A percentile compares a stretch with the other conserved stretches of the same genome.
These are phyloP conservation scores for Teunomyces funiuensis DNA, from an alignment of 805 yeast species.

Conservation along the genomic window DNA sequence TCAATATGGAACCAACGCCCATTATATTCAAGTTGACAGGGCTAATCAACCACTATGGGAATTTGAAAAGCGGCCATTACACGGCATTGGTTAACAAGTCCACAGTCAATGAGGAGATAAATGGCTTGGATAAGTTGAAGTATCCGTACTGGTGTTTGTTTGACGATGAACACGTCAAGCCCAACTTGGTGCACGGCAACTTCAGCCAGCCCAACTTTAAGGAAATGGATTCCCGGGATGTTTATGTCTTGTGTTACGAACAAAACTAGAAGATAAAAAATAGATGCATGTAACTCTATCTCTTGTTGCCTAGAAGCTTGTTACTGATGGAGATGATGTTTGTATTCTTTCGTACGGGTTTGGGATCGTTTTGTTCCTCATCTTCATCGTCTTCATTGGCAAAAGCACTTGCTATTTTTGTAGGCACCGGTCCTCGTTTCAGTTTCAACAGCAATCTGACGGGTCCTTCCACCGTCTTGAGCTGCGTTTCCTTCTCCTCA, in stretches of 20 bases:
- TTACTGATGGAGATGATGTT: slow-evolving; percentile 10
- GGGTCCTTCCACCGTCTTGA: slow-evolving; percentile 16
- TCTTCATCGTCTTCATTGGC: slow-evolving; percentile 10
- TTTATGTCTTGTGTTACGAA: slow-evolving; percentile 70
- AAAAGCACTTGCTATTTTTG: slow-evolving; percentile 5
- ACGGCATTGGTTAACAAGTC: slow-evolving; percentile 62
- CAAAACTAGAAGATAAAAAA: slow-evolving; percentile 16
- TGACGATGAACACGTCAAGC: slow-evolving; percentile 64
- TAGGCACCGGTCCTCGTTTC: neutral
- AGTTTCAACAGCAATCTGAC: slow-evolving; percentile 17
- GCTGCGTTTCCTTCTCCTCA: neutral
- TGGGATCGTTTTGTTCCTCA: slow-evolving; percentile 1
- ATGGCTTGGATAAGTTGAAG: slow-evolving; percentile 24
- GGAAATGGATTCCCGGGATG: slow-evolving; percentile 52
- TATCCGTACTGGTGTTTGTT: slow-evolving; percentile 67
- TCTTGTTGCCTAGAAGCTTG: slow-evolving; percentile 4
- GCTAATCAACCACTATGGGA: slow-evolving; percentile 70
- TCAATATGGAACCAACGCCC: slow-evolving; percentile 36
- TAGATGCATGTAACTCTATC: neutral
- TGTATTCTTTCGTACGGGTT: neutral
- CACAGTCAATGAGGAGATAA: slow-evolving; percentile 7
- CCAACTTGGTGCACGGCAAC: slow-evolving; percentile 48
- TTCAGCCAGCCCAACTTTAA: slow-evolving; percentile 28
- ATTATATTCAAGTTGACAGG: slow-evolving; percentile 57
- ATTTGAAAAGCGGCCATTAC: slow-evolving; percentile 72